Conservation (phyloP, 73 alveolate genomes). For the Blepharisma japonicum region DNA sequence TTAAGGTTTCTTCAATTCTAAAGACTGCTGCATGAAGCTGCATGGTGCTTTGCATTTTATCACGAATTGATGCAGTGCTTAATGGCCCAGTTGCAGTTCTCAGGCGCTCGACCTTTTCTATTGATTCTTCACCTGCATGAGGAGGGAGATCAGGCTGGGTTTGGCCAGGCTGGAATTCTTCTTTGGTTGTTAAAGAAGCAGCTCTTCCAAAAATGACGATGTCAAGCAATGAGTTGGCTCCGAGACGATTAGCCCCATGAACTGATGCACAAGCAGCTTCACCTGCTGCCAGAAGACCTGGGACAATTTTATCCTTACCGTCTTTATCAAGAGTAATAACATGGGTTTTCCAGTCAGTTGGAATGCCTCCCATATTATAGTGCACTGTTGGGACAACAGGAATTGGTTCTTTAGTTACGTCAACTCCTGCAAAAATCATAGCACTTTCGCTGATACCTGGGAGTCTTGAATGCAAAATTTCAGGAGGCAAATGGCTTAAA, state of each 20-base stretch:
- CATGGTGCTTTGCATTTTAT: slow-evolving; percentile 83
- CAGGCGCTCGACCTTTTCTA: slow-evolving; percentile 79
- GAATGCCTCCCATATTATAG: slow-evolving; percentile 99
- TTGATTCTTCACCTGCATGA: slow-evolving; percentile 91
- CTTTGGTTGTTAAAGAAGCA: slow-evolving; percentile 77
- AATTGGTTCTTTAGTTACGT: slow-evolving; percentile 95
- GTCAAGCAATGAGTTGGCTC: slow-evolving; percentile 97
- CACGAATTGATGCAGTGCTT: slow-evolving; percentile 82
- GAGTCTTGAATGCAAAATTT: slow-evolving; percentile 82
- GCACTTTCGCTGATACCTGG: slow-evolving; percentile 97
- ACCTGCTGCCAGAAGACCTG: slow-evolving; percentile 97
- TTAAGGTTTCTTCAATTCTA: slow-evolving; percentile 66
- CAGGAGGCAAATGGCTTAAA: slow-evolving; percentile 90
- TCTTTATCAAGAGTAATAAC: slow-evolving; percentile 62
- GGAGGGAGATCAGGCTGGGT: slow-evolving; percentile 67
- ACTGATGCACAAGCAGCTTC: slow-evolving; percentile 99
- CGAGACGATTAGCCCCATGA: slow-evolving; percentile 99
- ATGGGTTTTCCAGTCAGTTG: slow-evolving; percentile 93
- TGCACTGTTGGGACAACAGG: slow-evolving; percentile 99
- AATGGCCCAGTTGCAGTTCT: slow-evolving; percentile 78
- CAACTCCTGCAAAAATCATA: slow-evolving; percentile 96
- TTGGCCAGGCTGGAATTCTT: slow-evolving; percentile 75
- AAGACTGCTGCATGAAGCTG: slow-evolving; percentile 86
- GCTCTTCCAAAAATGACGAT: slow-evolving; percentile 96
- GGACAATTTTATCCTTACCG: slow-evolving; percentile 79